A percentile compares a stretch with the other conserved stretches of the same genome.
Conservation (phyloP, 139 green algal species). For the Chlamydomonas schloesseri region DNA sequence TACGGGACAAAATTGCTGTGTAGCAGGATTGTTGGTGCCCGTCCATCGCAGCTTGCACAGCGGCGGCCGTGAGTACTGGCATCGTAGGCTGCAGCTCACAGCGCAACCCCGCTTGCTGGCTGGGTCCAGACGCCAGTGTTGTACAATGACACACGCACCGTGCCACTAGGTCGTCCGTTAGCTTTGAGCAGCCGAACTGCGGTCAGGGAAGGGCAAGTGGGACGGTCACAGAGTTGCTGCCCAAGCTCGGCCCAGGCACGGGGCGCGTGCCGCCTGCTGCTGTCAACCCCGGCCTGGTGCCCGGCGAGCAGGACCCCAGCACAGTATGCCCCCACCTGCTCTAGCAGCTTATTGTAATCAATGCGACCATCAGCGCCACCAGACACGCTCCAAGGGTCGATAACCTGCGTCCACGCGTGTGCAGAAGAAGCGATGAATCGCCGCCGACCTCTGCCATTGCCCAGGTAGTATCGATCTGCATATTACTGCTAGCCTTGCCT, state of each 20-base stretch:
- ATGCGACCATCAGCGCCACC: slow-evolving; percentile 91
- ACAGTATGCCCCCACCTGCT: slow-evolving; percentile 69
- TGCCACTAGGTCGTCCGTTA: slow-evolving; percentile 56
- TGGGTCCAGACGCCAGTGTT: background rate
- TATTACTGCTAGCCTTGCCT: background rate
- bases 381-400: slow-evolving; percentile 93
- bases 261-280: no score
- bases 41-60: no score
- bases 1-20: no score
- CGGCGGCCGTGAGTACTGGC: no score
- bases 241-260: background rate
- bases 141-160: slow-evolving; percentile 44
- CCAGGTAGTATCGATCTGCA: background rate
- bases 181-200: slow-evolving; percentile 67
- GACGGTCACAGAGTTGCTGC: background rate
- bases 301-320: background rate
- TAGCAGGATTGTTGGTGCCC: no score
- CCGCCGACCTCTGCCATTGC: background rate
- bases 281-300: no score
- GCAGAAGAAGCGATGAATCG: no score
- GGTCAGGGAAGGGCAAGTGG: background rate
- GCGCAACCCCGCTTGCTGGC: no score
- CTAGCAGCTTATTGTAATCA: slow-evolving; percentile 96
- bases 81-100: no score
- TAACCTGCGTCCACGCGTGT: slow-evolving; percentile 40